Conservation (phyloP, 805 yeast genomes). For the Metschnikowia vanudenii region DNA sequence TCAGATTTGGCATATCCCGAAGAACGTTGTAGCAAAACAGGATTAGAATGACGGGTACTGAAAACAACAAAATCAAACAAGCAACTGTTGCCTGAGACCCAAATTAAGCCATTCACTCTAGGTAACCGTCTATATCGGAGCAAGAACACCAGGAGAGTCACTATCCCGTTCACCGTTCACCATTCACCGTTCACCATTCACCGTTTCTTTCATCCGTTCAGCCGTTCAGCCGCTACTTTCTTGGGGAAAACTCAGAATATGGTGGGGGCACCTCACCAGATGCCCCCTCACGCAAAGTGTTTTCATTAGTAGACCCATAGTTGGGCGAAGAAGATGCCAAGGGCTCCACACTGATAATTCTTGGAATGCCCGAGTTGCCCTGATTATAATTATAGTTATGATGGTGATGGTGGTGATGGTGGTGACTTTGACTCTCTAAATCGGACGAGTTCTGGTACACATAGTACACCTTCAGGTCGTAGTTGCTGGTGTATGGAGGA, state of each 20-base stretch:
- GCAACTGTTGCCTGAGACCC: too few relatives aligned
- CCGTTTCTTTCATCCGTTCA: too few relatives aligned
- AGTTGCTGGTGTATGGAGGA: slow-evolving; percentile 34
- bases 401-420: slow-evolving; percentile 27
- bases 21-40: too few relatives aligned
- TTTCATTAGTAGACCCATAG: slow-evolving; percentile 31
- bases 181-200: too few relatives aligned
- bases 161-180: too few relatives aligned
- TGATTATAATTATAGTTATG: slow-evolving; percentile 15
- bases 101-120: too few relatives aligned
- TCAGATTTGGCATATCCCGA: too few relatives aligned
- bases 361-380: neutral
- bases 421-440: slow-evolving; percentile 30
- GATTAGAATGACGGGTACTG: too few relatives aligned
- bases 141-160: too few relatives aligned
- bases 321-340: slow-evolving; percentile 9
- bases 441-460: slow-evolving; percentile 31
- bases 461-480: slow-evolving; percentile 33
- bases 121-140: too few relatives aligned
- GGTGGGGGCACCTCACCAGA: slow-evolving; percentile 26
- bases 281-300: slow-evolving; percentile 14
- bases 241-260: slow-evolving; percentile 27
- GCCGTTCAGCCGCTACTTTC: too few relatives aligned
- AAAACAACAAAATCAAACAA: too few relatives aligned
- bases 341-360: slow-evolving; percentile 13